Evolutionary conservation across 495 filamentous ascomycete species (phyloP), one percentile per base, ranked within the genome.

Genomic region (Aspergillus diversus): DNA sequence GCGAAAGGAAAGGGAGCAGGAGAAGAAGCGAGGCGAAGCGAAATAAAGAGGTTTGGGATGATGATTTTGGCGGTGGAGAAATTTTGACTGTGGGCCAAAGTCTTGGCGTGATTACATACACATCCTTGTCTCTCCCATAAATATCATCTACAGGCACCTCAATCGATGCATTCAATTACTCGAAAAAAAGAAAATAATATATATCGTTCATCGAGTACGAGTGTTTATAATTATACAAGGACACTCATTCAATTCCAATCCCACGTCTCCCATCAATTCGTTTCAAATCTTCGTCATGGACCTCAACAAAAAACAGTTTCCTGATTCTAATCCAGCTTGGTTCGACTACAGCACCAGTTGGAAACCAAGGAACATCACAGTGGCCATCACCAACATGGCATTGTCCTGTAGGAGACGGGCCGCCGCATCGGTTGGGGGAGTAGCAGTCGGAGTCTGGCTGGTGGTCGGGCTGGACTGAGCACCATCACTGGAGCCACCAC

Each of bases 361-460:
- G 56, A 84, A 79, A 50, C 80, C 71, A 51, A 80, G 71, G 50
- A 83, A 69, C 66, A 85, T 61, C 58, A 73, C 79, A 49, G 73
- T 79, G 17, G 78, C 82, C 61, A 87, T 68, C 47, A 82, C 47
- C 58, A 78, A 77, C 57, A 81, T 82, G 32, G 82, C 83, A 68
- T 81, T 81, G 16, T 79, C 77, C 71, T 77, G 75, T 13, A 73
- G 75, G 50, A 84, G 17, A 52, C 67, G 66, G 16, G 66, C 74
- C 7, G 76, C 80, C 32, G 73, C 78, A 46, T 75, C 78, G 61
- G 69, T 67, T 21, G 71, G 57, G 42, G 60, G 60, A 31, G 62
- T 72, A 34, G 72, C 75, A 16, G 73, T 68, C 54, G 62, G 49
- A 16, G 59, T 60, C 37, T 31, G 54, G 11, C 69, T 70, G 12